phyloP scores from a whole-genome alignment of 805 yeast species.

The Metschnikowia cubensis region DNA sequence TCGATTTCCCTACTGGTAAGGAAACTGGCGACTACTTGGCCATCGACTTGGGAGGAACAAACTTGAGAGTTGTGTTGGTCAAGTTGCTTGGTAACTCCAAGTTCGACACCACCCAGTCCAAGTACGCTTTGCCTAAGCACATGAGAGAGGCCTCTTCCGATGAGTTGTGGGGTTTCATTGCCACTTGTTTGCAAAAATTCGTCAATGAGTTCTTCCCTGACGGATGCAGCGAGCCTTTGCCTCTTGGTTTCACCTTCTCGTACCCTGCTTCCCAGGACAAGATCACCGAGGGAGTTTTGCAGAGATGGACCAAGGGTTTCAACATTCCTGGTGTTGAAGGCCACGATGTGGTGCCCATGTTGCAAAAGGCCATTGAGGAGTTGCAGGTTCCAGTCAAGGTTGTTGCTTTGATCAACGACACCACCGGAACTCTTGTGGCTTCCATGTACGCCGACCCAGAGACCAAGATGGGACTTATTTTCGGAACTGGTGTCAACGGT shows the following conservation, averaged over 20 bases:
- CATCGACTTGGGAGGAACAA: slow-evolving; percentile 96
- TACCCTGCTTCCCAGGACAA: slow-evolving; percentile 83
- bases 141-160: slow-evolving; percentile 78
- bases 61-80: slow-evolving; percentile 87
- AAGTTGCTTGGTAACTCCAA: slow-evolving; percentile 77
- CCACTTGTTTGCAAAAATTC: slow-evolving; percentile 71
- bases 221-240: slow-evolving; percentile 54
- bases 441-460: slow-evolving; percentile 87
- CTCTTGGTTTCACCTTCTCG: slow-evolving; percentile 93
- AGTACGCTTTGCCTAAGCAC: slow-evolving; percentile 70
- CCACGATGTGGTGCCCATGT: slow-evolving; percentile 87
- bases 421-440: slow-evolving; percentile 96
- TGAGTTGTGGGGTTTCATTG: slow-evolving; percentile 82
- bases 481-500: slow-evolving; percentile 97
- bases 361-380: slow-evolving; percentile 67
- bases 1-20: slow-evolving; percentile 87
- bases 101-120: slow-evolving; percentile 83
- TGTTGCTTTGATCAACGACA: slow-evolving; percentile 91
- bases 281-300: slow-evolving; percentile 81
- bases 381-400: slow-evolving; percentile 74
- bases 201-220: slow-evolving; percentile 64
- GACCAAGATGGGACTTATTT: slow-evolving; percentile 91
- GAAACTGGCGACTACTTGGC: slow-evolving; percentile 90
- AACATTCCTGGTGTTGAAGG: slow-evolving; percentile 94
- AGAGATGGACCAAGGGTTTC: slow-evolving; percentile 97